Evolutionary conservation across 2,329 filamentous ascomycete genomes (phyloP).

Genomic region (Dactylella cylindrospora): DNA sequence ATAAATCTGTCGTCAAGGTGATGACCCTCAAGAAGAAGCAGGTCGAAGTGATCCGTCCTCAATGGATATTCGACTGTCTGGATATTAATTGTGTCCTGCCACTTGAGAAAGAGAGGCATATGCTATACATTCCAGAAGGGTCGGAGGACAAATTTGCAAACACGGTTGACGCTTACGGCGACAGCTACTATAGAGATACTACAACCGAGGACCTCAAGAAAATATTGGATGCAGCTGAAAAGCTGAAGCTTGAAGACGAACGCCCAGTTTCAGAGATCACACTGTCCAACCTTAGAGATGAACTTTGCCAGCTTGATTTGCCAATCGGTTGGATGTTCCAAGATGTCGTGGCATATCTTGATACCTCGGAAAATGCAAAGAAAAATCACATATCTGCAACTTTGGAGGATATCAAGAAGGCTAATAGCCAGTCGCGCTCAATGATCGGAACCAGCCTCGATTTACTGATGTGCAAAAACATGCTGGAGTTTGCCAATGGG

Average conservation of each 20-base stretch:
- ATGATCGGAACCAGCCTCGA: constrained; percentile 46
- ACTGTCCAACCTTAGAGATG: constrained; percentile 48
- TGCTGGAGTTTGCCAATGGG: constrained; percentile 71
- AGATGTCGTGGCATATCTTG: constrained; percentile 55
- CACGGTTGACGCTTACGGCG: constrained; percentile 74
- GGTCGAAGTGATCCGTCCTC: constrained; percentile 72
- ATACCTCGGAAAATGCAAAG: constrained; percentile 44
- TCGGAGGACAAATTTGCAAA: constrained; percentile 59
- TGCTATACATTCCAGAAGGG: constrained; percentile 72
- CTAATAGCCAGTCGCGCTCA: constrained; percentile 40
- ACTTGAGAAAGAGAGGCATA: constrained; percentile 57
- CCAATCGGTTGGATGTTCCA: constrained; percentile 57
- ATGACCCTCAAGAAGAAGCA: constrained; percentile 71
- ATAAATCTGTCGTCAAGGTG: constrained; percentile 76
- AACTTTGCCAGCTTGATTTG: constrained; percentile 44
- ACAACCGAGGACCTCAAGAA: constrained; percentile 49
- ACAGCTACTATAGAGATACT: constrained; percentile 77
- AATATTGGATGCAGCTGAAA: constrained; percentile 15
- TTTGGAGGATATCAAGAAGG: constrained; percentile 15
- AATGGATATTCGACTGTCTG: constrained; percentile 83
- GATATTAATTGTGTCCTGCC: constrained; percentile 64
- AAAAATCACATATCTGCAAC: constrained; percentile 27
- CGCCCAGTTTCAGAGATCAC: constrained; percentile 13
- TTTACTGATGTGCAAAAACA: constrained; percentile 58
- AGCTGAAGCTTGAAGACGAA: constrained; percentile 33